phyloP scores from a whole-genome alignment of 352 stramenopile genomes.

The Globisporangium splendens region DNA sequence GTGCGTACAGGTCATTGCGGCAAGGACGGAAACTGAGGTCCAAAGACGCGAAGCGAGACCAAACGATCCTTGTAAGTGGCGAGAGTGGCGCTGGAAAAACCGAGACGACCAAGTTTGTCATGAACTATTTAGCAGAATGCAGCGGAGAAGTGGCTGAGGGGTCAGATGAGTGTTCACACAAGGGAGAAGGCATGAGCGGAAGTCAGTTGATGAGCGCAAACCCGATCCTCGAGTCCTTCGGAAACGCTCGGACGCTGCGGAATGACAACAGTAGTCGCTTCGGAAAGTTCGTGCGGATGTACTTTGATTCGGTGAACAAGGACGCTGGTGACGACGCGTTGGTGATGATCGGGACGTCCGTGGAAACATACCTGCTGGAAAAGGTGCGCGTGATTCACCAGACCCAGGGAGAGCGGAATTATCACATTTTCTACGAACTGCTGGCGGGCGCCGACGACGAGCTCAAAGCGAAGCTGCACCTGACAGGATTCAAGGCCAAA shows the following conservation, averaged over 20 bases:
- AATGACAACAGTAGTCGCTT: slow-evolving; percentile 87
- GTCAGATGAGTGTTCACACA: background rate
- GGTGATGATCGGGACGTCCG: slow-evolving; percentile 66
- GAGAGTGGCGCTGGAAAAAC: slow-evolving; percentile 49
- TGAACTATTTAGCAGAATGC: slow-evolving; percentile 57
- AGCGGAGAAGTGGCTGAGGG: slow-evolving; percentile 1
- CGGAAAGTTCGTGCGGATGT: slow-evolving; percentile 87
- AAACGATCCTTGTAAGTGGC: slow-evolving; percentile 44
- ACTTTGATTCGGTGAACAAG: slow-evolving; percentile 44
- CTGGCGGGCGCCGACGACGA: slow-evolving; percentile 44
- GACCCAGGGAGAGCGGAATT: slow-evolving; percentile 69
- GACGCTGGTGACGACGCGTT: slow-evolving; percentile 14
- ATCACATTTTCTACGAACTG: slow-evolving; percentile 82
- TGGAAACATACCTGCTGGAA: slow-evolving; percentile 92
- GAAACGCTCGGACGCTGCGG: slow-evolving; percentile 69
- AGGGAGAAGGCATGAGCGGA: slow-evolving; percentile 37
- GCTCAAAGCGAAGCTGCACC: slow-evolving; percentile 38
- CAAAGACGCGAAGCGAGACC: slow-evolving; percentile 33
- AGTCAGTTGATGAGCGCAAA: slow-evolving; percentile 77
- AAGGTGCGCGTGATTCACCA: slow-evolving; percentile 88
- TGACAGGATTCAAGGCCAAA: slow-evolving; percentile 29
- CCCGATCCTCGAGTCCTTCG: slow-evolving; percentile 85
- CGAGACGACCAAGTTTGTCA: slow-evolving; percentile 68
- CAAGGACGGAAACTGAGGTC: slow-evolving; percentile 27
- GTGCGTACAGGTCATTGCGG: slow-evolving; percentile 60